phyloP scores from a whole-genome alignment of 2,329 filamentous ascomycete genomes.

The Botrytis galanthina region DNA sequence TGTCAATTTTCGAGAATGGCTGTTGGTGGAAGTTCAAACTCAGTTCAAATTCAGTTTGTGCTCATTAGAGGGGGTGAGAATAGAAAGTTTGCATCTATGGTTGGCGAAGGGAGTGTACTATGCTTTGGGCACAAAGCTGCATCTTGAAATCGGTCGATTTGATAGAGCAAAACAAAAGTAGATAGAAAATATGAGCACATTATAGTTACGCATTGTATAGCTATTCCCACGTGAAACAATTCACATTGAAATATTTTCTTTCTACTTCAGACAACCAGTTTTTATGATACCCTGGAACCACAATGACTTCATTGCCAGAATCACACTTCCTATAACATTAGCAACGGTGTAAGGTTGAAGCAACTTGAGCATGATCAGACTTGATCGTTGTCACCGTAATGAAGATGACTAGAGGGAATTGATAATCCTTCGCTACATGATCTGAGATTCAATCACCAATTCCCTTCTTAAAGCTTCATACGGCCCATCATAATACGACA shows the following conservation, averaged over 20 bases:
- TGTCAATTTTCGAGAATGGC: no score
- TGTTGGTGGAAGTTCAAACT: no score
- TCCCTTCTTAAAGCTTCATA: background rate
- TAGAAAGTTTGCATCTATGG: background rate
- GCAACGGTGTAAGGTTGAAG: background rate
- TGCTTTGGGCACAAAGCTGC: background rate
- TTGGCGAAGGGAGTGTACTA: background rate
- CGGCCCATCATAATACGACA: background rate
- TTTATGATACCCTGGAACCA: background rate
- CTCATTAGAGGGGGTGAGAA: no score
- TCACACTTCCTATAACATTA: no score
- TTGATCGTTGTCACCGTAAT: background rate
- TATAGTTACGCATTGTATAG: rapidly evolving
- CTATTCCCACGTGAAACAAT: background rate
- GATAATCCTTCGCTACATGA: background rate
- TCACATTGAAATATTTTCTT: background rate
- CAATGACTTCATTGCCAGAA: background rate
- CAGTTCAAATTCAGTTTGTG: no score
- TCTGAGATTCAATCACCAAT: background rate
- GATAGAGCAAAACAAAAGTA: background rate
- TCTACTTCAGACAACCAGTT: background rate
- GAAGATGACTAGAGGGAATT: background rate
- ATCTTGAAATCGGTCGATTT: rapidly evolving
- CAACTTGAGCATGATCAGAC: background rate
- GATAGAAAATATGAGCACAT: background rate